Base-by-base conservation (phyloP, 768 basidiomycete species). In the Tulasnella sp. region DNA sequence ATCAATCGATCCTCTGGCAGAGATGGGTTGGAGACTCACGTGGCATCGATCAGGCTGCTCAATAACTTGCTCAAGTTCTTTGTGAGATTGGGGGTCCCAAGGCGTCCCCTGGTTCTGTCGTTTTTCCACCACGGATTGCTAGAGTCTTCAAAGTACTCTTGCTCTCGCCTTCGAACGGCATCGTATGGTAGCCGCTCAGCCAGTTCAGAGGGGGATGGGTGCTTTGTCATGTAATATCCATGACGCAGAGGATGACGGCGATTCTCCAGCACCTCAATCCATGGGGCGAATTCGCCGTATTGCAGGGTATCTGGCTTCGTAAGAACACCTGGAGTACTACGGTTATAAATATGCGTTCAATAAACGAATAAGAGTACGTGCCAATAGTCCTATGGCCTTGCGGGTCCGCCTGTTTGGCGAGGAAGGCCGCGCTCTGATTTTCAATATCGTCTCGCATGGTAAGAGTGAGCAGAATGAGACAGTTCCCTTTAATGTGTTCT, bases 371-470 rank as follows among this genome's bases (percentile, higher is more conserved):
- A 19, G 8, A 22, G 12, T 9, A 29, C 60, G 3, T 55, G 75
- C 82, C 82, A 51, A 83, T 81, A 0, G 78, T 85, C 0, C 82
- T 69, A 31, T 68, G 62, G 2, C 79, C 78, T 0, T 64, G 53
- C 0, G 72, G 71, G 59, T 83, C 81, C 0, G 67, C 73, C 4
- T 69, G 64, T 40, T 61, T 67, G 0, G 81, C 82, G 0, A 83
- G 63, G 3, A 53, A 64, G 2, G 76, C 69, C 0, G 81, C 79
- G 52, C 64, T 66, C 57, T 81, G 79, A 49, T 78, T 82, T 54
- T 82, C 70, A 25, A 81, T 72, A 43, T 85, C 83, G 42, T 80
- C 83, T 43, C 66, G 74, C 70, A 80, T 78, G 0, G 82, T 79
- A 47, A 83, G 73, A 0, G 78, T 74, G 0, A 82, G 72, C 1